Evolutionary conservation across 1,284 basidiomycete genomes (phyloP).

Genomic region (Grifola frondosa): DNA sequence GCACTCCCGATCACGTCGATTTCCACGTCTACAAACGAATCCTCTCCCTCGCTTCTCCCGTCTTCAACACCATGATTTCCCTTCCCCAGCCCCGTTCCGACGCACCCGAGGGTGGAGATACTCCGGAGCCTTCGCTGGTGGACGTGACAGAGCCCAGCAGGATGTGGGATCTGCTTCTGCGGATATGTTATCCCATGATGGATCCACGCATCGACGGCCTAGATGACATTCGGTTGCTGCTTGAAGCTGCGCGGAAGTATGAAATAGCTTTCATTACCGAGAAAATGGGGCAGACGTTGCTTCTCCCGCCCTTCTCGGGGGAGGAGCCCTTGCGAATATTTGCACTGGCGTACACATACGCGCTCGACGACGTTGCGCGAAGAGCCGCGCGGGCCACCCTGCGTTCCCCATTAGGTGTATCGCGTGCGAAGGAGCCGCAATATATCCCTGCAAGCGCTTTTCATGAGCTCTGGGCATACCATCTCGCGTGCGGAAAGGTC

Average conservation of each 20-base stretch:
- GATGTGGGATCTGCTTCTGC: slow-evolving; percentile 7
- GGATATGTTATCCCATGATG: slow-evolving; percentile 2
- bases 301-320: slow-evolving; percentile 5
- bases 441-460: too few relatives aligned
- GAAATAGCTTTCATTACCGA: slow-evolving; percentile 24
- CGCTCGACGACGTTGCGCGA: slow-evolving; percentile 5
- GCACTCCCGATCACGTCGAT: slow-evolving; percentile 20
- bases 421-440: too few relatives aligned
- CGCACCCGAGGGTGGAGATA: not conserved
- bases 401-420: too few relatives aligned
- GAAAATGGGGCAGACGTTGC: slow-evolving; percentile 11
- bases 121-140: not conserved
- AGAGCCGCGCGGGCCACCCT: too few relatives aligned
- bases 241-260: slow-evolving; percentile 37
- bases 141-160: slow-evolving; percentile 4
- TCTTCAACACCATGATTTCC: slow-evolving; percentile 19
- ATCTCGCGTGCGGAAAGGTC: too few relatives aligned
- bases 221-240: slow-evolving; percentile 23
- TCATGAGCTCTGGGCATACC: too few relatives aligned
- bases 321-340: slow-evolving; percentile 2
- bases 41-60: slow-evolving; percentile 22
- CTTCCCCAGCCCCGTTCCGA: slow-evolving; percentile 4
- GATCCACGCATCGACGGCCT: slow-evolving; percentile 5
- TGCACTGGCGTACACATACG: slow-evolving; percentile 3
- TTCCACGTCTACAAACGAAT: slow-evolving; percentile 14